These are phyloP conservation scores for Nakazawaea peltata DNA, from an alignment of 805 yeast genomes.

Conservation along the genomic window DNA sequence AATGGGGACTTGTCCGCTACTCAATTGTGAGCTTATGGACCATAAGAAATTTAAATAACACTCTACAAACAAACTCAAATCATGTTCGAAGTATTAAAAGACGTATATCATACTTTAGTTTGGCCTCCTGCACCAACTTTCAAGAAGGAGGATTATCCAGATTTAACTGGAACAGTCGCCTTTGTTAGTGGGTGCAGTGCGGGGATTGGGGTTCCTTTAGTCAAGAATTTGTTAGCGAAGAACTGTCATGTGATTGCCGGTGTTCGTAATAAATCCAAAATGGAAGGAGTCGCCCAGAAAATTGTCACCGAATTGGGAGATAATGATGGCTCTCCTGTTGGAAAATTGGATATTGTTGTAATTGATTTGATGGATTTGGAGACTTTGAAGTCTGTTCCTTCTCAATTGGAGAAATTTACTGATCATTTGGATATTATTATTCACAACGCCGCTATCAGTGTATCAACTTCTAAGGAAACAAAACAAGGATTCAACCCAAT, in stretches of 20 bases:
- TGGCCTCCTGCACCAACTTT: constrained; percentile 16
- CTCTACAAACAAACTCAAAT: too few relatives aligned
- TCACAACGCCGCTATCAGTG: constrained; percentile 34
- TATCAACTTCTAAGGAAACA: constrained; percentile 17
- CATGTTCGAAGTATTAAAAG: too few relatives aligned
- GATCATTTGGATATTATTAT: constrained; percentile 26
- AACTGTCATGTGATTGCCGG: constrained; percentile 29
- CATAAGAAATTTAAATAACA: too few relatives aligned
- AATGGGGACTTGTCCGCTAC: too few relatives aligned
- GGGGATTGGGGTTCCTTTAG: constrained; percentile 26
- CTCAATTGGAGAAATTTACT: constrained; percentile 18
- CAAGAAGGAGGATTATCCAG: constrained; percentile 23
- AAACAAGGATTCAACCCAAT: constrained; percentile 38
- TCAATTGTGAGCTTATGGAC: too few relatives aligned
- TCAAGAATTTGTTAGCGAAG: constrained; percentile 20
- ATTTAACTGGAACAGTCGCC: constrained; percentile 22
- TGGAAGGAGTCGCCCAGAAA: constrained; percentile 11
- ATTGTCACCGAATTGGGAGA: constrained; percentile 15
- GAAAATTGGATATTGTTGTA: constrained; percentile 16
- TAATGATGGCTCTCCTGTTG: constrained; percentile 13
- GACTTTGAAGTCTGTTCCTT: constrained; percentile 29
- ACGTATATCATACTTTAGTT: too few relatives aligned
- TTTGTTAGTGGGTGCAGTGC: constrained; percentile 26
- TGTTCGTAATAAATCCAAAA: constrained; percentile 26
- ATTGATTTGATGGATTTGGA: constrained; percentile 34